Evolutionary conservation across 257 asterid species (phyloP).

Genomic region (Solanum microdontum): DNA sequence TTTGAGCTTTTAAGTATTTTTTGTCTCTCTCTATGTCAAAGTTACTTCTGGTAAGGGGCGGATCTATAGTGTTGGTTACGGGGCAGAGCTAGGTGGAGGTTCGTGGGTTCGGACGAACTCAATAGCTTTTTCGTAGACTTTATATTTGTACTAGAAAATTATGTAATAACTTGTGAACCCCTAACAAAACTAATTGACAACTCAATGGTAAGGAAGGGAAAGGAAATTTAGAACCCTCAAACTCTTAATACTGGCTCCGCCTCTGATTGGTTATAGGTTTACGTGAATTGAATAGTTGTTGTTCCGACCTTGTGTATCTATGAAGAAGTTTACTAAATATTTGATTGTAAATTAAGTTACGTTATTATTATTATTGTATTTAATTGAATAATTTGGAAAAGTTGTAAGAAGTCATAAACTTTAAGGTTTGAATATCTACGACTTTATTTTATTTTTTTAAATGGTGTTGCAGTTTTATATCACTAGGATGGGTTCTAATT

Average conservation of each 20-base stretch:
- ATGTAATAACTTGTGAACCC: no score
- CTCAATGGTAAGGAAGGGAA: no score
- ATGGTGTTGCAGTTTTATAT: background rate
- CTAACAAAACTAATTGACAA: no score
- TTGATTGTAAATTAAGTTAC: background rate
- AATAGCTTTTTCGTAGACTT: no score
- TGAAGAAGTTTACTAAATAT: background rate
- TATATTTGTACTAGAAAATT: no score
- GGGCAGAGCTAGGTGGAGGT: no score
- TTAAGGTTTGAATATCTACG: background rate
- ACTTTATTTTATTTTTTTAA: background rate
- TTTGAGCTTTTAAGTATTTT: background rate
- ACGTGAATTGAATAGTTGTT: background rate
- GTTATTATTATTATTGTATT: background rate
- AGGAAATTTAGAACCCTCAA: no score
- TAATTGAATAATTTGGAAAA: background rate
- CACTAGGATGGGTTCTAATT: background rate
- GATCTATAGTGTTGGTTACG: background rate
- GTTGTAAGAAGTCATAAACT: background rate
- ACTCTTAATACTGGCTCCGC: no score
- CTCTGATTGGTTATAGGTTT: background rate
- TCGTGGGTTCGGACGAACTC: no score
- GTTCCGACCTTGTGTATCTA: rapidly evolving
- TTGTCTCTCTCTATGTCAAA: background rate
- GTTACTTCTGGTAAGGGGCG: background rate